These are phyloP conservation scores for Echria macrotheca DNA, from an alignment of 495 filamentous ascomycete genomes.

Conservation along the genomic window DNA sequence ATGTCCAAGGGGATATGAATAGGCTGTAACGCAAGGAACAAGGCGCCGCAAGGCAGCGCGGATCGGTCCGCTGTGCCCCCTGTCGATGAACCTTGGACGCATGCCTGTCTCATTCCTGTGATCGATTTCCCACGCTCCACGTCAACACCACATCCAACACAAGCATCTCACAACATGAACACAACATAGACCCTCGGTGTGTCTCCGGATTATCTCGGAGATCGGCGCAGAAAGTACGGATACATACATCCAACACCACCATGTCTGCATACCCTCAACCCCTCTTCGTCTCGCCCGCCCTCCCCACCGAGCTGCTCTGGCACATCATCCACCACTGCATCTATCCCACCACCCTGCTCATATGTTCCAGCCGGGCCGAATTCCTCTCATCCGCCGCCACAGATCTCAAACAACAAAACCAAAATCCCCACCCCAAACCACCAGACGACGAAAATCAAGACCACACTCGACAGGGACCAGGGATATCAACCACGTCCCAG, in stretches of 20 bases:
- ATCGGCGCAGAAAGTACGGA: no score
- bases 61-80: constrained; percentile 14
- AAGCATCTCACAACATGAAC: neutral
- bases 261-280: constrained; percentile 19
- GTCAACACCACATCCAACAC: neutral
- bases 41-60: constrained; percentile 8
- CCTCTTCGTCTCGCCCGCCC: constrained; percentile 43
- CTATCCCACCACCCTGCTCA: constrained; percentile 55
- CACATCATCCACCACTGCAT: constrained; percentile 54
- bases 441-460: neutral
- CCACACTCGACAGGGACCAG: neutral
- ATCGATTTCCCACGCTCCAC: neutral
- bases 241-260: no score
- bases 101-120: neutral
- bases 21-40: neutral
- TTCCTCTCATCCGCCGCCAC: constrained; percentile 51
- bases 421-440: neutral
- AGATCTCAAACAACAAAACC: constrained; percentile 21
- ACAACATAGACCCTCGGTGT: neutral
- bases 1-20: no score
- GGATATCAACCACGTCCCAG: no score
- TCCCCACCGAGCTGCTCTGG: constrained; percentile 56
- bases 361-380: constrained; percentile 60
- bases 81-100: neutral
- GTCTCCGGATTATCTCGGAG: neutral